Conservation (phyloP, 805 yeast species). For the Starmera amethionina region DNA sequence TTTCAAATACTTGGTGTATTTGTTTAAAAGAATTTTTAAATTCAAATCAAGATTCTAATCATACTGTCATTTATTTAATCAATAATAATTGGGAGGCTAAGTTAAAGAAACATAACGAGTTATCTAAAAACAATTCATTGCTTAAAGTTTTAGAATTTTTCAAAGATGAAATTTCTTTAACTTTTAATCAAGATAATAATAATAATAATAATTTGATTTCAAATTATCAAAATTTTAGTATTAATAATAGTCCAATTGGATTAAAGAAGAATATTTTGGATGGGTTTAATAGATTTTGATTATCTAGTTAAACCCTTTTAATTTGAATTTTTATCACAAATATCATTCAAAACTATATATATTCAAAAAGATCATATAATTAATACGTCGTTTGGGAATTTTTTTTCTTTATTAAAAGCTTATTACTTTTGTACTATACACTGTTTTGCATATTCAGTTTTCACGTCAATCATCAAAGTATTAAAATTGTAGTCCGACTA, state of each 20-base stretch:
- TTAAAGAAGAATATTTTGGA: constrained; percentile 6
- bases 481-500: too few species aligned
- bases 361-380: neutral
- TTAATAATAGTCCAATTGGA: constrained; percentile 14
- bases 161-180: constrained; percentile 24
- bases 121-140: constrained; percentile 29
- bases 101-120: constrained; percentile 34
- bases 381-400: neutral
- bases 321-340: neutral
- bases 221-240: constrained; percentile 13
- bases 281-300: neutral
- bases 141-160: constrained; percentile 34
- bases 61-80: constrained; percentile 25
- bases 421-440: neutral
- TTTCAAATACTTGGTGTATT: constrained; percentile 47
- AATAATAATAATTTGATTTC: constrained; percentile 6
- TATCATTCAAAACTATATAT: neutral
- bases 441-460: too few species aligned
- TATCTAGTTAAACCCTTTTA: neutral
- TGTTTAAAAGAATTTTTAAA: constrained; percentile 25
- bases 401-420: neutral
- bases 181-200: constrained; percentile 15
- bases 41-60: constrained; percentile 13
- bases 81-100: constrained; percentile 30
- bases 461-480: too few species aligned